Evolutionary conservation across 768 basidiomycete species (phyloP), one percentile per base, ranked within the genome.

Genomic region (Boletus subcaerulescens): DNA sequence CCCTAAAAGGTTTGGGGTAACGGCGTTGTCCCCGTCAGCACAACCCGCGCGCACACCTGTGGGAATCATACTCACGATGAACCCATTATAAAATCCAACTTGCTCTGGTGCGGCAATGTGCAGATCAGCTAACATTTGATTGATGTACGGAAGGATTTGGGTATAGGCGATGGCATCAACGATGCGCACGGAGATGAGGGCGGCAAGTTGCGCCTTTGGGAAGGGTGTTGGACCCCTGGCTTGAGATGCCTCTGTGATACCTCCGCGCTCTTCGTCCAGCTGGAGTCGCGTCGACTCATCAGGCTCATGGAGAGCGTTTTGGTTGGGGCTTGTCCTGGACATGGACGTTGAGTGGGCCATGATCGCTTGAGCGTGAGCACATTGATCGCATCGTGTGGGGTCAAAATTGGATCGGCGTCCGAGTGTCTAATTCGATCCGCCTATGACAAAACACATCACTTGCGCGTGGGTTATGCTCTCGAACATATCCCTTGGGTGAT

Each of bases 61-160:
- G 0, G 14, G 14, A 41, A 22, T 12, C 12, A 9, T 10, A 55
- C 54, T 55, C 41, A 55, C 54, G 9, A 55, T 20, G 36, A 55
- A 26, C 3, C 53, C 42, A 17, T 43, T 55, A n/a, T 56, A 56
- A 55, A 55, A 56, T 1, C 54, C 53, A 8, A 55, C 54, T 5
- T 55, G 53, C 20, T 55, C 52, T 17, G 53, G 53, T 15, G 20
- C 3, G 13, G 53, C 53, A 18, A 55, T 43, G 26, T 1, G 41
- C 17, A 55, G 9, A n/a, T 55, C 52, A 10, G 33, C 53, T n/a
- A 55, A 40, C 5, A 54, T 35, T 44, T 55, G 53, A 33, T 55
- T 55, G 52, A 55, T 43, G 53, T 55, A 55, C 20, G 53, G 53
- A 11, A 55, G 55, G 15, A 44, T 55, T 18, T 55, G 53, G 3